phyloP scores from a whole-genome alignment of 2,329 filamentous ascomycete genomes.

The Teratosphaeria pseudoeucalypti region DNA sequence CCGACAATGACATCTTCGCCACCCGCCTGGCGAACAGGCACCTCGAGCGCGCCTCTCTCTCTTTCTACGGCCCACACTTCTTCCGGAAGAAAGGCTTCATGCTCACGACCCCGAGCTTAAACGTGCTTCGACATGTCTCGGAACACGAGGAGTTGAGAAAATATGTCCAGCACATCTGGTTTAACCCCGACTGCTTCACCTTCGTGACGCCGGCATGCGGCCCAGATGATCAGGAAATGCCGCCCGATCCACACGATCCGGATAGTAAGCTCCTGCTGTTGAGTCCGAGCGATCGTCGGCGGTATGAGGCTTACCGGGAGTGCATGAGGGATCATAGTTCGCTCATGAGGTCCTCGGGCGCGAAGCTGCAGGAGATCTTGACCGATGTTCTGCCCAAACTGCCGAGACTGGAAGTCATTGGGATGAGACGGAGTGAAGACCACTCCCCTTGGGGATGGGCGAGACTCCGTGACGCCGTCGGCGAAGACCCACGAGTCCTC shows the following conservation, averaged over 20 bases:
- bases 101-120: constrained; percentile 16
- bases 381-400: constrained; percentile 9
- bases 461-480: constrained; percentile 12
- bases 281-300: constrained; percentile 1
- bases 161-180: constrained; percentile 24
- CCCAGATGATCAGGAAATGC: constrained; percentile 9
- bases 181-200: constrained; percentile 21
- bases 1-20: constrained; percentile 13
- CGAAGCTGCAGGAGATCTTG: constrained; percentile 10
- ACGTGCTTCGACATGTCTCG: constrained; percentile 14
- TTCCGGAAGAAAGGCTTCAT: constrained; percentile 26
- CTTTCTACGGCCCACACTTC: constrained; percentile 18
- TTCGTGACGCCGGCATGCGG: constrained; percentile 11
- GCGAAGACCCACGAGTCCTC: constrained; percentile 20
- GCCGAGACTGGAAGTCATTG: constrained; percentile 20
- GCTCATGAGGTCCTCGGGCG: constrained; percentile 6
- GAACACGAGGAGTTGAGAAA: constrained; percentile 15
- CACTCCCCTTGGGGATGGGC: constrained; percentile 21
- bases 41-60: constrained; percentile 17
- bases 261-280: constrained; percentile 7
- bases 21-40: constrained; percentile 11
- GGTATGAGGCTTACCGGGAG: constrained; percentile 12
- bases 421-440: constrained; percentile 23
- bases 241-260: constrained; percentile 9
- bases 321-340: constrained; percentile 13